These are phyloP conservation scores for Lachnellula willkommii DNA, from an alignment of 2,329 filamentous ascomycete species.

Conservation along the genomic window DNA sequence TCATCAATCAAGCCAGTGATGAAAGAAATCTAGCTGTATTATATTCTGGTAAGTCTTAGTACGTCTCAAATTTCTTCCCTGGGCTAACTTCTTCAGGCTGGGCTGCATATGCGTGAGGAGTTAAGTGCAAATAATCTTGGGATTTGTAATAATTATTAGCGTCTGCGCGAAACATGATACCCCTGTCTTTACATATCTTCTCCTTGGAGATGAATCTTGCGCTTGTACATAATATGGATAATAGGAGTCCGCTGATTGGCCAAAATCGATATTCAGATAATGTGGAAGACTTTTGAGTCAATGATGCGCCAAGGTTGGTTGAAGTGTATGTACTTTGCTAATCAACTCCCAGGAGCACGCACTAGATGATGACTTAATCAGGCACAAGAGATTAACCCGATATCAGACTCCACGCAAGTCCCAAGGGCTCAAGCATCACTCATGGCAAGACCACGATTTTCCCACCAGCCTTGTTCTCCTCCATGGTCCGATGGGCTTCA, in stretches of 20 bases:
- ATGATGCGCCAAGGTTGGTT: not conserved
- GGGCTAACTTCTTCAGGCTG: slow-evolving; percentile 35
- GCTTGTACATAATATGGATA: not conserved
- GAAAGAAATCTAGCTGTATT: slow-evolving; percentile 87
- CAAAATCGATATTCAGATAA: not conserved
- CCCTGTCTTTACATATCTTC: not conserved
- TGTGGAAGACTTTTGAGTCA: too few relatives aligned
- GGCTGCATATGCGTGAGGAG: slow-evolving; percentile 43
- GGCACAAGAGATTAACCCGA: too few relatives aligned
- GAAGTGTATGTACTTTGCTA: not conserved
- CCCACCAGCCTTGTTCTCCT: slow-evolving; percentile 38
- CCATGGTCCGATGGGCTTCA: slow-evolving; percentile 42
- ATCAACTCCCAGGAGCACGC: too few relatives aligned
- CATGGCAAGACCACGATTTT: slow-evolving; percentile 39
- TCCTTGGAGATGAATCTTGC: not conserved
- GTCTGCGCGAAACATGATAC: not conserved
- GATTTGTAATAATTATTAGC: not conserved
- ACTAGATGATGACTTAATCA: too few relatives aligned
- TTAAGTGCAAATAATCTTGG: not conserved
- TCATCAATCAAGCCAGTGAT: slow-evolving; percentile 94
- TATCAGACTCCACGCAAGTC: too few relatives aligned
- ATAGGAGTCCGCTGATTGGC: not conserved
- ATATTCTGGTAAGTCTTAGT: slow-evolving; percentile 52
- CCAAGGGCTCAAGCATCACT: not conserved
- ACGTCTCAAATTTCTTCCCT: not conserved